Conservation (phyloP, 2,329 filamentous ascomycete species). For the Alternaria sp. region DNA sequence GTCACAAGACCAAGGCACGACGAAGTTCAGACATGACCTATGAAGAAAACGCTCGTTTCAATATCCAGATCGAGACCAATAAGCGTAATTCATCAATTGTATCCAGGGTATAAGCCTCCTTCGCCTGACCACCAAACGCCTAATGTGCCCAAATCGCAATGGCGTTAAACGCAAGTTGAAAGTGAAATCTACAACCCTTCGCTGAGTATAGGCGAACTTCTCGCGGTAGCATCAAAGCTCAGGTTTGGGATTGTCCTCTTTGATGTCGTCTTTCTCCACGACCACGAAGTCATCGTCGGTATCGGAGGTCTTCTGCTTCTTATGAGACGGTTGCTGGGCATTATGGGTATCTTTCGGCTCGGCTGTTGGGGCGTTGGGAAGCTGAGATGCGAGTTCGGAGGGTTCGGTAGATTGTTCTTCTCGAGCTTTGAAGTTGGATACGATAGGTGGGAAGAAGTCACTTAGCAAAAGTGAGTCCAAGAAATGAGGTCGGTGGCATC, state of each 20-base stretch:
- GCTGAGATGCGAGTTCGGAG: constrained; percentile 51
- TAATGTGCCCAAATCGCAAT: not conserved
- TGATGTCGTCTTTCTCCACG: constrained; percentile 38
- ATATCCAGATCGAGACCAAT: not conserved
- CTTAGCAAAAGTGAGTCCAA: constrained; percentile 30
- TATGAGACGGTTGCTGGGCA: constrained; percentile 50
- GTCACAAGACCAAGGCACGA: not conserved
- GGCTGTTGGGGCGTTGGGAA: constrained; percentile 60
- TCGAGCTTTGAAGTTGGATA: constrained; percentile 21
- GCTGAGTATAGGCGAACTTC: not conserved
- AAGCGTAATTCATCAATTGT: not conserved
- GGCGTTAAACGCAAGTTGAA: too few relatives aligned
- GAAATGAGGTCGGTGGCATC: not conserved
- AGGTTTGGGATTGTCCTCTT: constrained; percentile 30
- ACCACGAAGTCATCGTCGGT: constrained; percentile 47
- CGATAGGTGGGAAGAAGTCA: constrained; percentile 48
- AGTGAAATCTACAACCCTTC: too few relatives aligned
- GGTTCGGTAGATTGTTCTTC: constrained; percentile 41
- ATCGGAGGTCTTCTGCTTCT: constrained; percentile 57
- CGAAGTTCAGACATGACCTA: not conserved
- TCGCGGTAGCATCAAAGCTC: constrained; percentile 7
- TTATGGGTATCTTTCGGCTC: constrained; percentile 57
- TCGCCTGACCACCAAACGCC: constrained; percentile 1
- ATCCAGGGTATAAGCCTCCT: constrained; percentile 19
- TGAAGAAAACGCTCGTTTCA: not conserved